Conservation (phyloP, 768 basidiomycete genomes). For the Mycena galopus region DNA sequence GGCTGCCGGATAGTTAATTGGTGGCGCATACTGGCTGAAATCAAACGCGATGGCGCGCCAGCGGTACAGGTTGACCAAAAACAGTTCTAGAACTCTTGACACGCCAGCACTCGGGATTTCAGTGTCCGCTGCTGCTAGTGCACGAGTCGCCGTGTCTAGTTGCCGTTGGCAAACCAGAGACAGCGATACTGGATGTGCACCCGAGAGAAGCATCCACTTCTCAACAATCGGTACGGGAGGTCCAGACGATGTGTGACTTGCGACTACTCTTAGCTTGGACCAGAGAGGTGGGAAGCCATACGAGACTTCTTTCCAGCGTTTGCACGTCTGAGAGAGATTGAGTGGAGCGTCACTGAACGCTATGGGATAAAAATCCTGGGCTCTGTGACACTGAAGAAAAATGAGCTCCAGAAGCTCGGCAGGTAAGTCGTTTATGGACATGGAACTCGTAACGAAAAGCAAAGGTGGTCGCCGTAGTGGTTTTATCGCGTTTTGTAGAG, state of each 20-base stretch:
- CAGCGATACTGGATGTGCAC: constrained; percentile 10
- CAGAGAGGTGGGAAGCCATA: constrained; percentile 22
- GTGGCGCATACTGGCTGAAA: constrained; percentile 26
- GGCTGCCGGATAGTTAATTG: constrained; percentile 17
- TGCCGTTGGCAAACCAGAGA: constrained; percentile 11
- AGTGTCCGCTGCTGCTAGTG: not conserved
- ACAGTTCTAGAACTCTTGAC: constrained; percentile 16
- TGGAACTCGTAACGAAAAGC: too few relatives aligned
- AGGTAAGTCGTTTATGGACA: constrained; percentile 20
- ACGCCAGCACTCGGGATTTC: not conserved
- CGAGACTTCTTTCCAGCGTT: constrained; percentile 22
- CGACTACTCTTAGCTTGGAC: constrained; percentile 19
- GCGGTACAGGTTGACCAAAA: constrained; percentile 27
- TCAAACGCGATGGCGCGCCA: constrained; percentile 21
- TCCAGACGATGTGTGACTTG: constrained; percentile 6
- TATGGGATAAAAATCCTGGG: not conserved
- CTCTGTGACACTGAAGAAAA: constrained; percentile 13
- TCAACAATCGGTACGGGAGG: constrained; percentile 19
- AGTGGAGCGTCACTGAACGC: constrained; percentile 1
- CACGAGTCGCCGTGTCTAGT: not conserved
- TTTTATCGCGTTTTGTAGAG: too few relatives aligned
- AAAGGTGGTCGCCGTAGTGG: too few relatives aligned
- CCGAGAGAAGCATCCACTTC: constrained; percentile 25
- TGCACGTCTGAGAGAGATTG: constrained; percentile 20
- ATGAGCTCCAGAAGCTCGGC: constrained; percentile 25